Base-by-base conservation (phyloP, 805 yeast genomes). In the Kuraishia capsulata region DNA sequence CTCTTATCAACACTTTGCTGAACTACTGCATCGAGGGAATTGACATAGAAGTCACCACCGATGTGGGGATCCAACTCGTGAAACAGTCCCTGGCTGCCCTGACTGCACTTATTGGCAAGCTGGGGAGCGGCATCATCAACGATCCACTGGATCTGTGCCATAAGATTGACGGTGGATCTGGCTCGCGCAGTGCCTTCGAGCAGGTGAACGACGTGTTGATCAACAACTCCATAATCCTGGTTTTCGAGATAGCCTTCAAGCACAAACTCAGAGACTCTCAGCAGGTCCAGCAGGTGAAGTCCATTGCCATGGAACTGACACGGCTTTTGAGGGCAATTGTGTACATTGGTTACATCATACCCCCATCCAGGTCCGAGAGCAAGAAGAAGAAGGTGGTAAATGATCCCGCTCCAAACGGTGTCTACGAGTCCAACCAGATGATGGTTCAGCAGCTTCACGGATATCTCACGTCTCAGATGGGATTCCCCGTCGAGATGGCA, bases 221-320 rank as follows among this genome's bases (percentile, higher is more conserved):
- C 57, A 76, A 78, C 37, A 80, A 78, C 46, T 67, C 77, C 20
- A 71, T 88, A 3, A 71, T 80, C 36, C 61, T 85, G 39, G 68
- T 80, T 26, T 83, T 87, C 63, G 89, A 86, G 55, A 64, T 87
- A 35, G 86, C 95, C n/a, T 79, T 85, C 54, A 78, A 81, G 47
- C 72, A 78, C 26, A 75, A 81, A 51, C 62, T 78, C 36, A 75
- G 76, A 45, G 96, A 88, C 56, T 95, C 95, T 4, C 26, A 24
- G 11, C 26, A 24, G 8, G 8, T 24, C 8, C 31, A 28, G 31
- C 89, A 85, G 53, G 75, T 73, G 46, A 71, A 90, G 50, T 69
- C 84, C 29, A 79, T 87, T 2, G 74, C 77, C 46, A 43, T 56
- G 31, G 98, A 90, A 51, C 65, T 85, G 11, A 76, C 92, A 1